Base-by-base conservation (phyloP, 1,284 basidiomycete species). In the Puccinia brachypodii region DNA sequence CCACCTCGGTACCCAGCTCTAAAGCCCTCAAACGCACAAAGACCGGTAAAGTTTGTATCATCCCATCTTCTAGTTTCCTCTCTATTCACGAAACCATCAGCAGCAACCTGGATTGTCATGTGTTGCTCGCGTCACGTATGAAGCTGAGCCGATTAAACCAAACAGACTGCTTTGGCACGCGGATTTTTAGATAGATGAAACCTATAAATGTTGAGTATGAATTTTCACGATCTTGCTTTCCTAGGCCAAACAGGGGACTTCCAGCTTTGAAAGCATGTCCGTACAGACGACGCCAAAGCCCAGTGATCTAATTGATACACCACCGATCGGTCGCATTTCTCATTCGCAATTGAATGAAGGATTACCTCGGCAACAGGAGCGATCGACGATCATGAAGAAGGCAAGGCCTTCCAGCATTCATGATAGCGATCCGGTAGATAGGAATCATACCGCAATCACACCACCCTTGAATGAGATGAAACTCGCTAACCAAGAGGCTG, bases 21-120 rank as follows among this genome's bases (percentile, higher is more conserved):
- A 88, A 89, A 76, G 89, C 89, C 1, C 89, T 91, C 83, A 89
- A 91, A 84, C 89, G 90, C n/a, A 87, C 89, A 82, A 94, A 94
- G 86, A 89, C 90, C 56, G 87, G 88, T 83, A 94, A 94, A 91
- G 93, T 94, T 69, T 81, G 79, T 81, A 38, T 74, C 47, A 50
- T 53, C 22, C 28, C 50, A 73, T 72, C 44, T 81, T 81, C 13
- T 58, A 56, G 14, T 74, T 68, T 68, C 33, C 11, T n/a, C 53
- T 50, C 28, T 16, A 25, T 56, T 56, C 28, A 8, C 25, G 22
- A 72, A 53, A 36, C 44, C 28, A 44, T 13, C 25, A 53, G 40
- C 40, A 47, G 68, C 33, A 47, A 66, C 25, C n/a, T 47, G 38
- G 19, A 28, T n/a, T 47, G 58, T n/a, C 36, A 42, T 6, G 71